Base-by-base conservation (phyloP, 495 filamentous ascomycete genomes). In the Xylaria scruposa region DNA sequence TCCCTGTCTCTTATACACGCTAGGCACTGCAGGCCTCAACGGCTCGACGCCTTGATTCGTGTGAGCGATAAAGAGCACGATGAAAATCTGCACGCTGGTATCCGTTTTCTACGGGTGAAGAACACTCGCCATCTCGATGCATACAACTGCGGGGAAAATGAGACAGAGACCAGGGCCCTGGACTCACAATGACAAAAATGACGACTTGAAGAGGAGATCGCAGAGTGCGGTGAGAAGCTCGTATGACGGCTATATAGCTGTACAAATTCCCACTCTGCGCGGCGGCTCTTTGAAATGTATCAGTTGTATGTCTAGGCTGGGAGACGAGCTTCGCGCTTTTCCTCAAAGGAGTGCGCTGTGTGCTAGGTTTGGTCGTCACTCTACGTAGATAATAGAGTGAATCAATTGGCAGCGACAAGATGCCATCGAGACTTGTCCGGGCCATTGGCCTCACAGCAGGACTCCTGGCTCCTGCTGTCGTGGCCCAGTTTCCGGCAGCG, bases 401-500 rank as follows among this genome's bases (percentile, higher is more conserved):
- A 7, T 40, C 29, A 9, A 63, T 24, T 49, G 29, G 26, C 9
- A 29, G 29, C 40, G 36, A 56, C 33, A 1, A 40, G 40, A 71
- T 71, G 62, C 15, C 19, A 36, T 17, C 46, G 3, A 49, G 49
- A 54, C 9, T 64, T 2, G 26, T 60, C 15, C 40, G n/a, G 62
- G 70, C 51, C 38, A 26, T 71, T 51, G 70, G 70, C 61, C 69
- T 71, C 51, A n/a, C 62, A n/a, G 46, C 31, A 10, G 44, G 68
- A 49, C 12, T 72, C 46, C 61, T 58, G 5, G 44, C 54, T 26
- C 70, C 68, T 67, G n/a, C 70, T 9, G 70, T 63, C 68, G 59
- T 76, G 42, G 77, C 78, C 9, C 88, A 90, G 67, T 90, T 91
- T 72, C 90, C 90, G 46, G 88, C 89, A 6, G 76, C 79, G 1